Evolutionary conservation across 2,329 filamentous ascomycete genomes (phyloP).

Genomic region (Harringtonia lauricola): DNA sequence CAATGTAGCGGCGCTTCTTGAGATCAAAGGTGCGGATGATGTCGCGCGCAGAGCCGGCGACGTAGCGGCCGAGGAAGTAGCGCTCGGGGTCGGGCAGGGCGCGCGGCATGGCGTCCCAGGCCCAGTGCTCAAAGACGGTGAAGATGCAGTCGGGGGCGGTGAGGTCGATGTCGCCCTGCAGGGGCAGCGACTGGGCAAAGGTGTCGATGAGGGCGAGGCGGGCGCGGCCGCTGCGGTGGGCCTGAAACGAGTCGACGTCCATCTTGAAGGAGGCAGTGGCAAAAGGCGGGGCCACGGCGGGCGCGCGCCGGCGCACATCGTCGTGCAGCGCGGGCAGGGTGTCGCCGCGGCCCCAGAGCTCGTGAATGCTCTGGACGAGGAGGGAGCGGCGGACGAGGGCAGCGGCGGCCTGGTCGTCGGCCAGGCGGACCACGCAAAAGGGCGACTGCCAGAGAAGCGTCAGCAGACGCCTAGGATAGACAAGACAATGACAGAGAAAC

Average conservation of each 20-base stretch:
- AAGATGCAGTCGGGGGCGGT: slow-evolving; percentile 63
- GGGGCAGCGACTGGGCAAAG: slow-evolving; percentile 61
- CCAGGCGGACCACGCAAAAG: slow-evolving; percentile 67
- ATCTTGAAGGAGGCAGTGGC: slow-evolving; percentile 66
- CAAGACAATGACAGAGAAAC: slow-evolving; percentile 6
- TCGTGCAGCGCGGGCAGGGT: slow-evolving; percentile 59
- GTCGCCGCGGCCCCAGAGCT: slow-evolving; percentile 70
- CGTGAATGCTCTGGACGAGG: slow-evolving; percentile 72
- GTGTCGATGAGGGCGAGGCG: slow-evolving; percentile 71
- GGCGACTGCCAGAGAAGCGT: slow-evolving; percentile 46
- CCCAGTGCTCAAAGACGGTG: slow-evolving; percentile 74
- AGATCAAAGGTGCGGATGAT: slow-evolving; percentile 67
- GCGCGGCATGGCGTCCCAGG: slow-evolving; percentile 37
- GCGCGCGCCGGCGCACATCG: slow-evolving; percentile 46
- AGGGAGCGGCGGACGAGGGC: slow-evolving; percentile 66
- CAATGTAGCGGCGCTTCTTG: slow-evolving; percentile 89
- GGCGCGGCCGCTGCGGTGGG: slow-evolving; percentile 50
- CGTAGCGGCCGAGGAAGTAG: slow-evolving; percentile 61
- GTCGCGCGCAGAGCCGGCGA: slow-evolving; percentile 57
- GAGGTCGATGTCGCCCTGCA: slow-evolving; percentile 70
- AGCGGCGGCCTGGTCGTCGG: slow-evolving; percentile 52
- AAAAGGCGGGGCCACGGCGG: slow-evolving; percentile 58
- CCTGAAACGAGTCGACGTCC: slow-evolving; percentile 70
- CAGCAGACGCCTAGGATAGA: background rate
- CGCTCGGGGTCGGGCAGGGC: slow-evolving; percentile 42